Evolutionary conservation across 176 grass and related monocot genomes (phyloP).

Genomic region (Phyllostachys edulis): DNA sequence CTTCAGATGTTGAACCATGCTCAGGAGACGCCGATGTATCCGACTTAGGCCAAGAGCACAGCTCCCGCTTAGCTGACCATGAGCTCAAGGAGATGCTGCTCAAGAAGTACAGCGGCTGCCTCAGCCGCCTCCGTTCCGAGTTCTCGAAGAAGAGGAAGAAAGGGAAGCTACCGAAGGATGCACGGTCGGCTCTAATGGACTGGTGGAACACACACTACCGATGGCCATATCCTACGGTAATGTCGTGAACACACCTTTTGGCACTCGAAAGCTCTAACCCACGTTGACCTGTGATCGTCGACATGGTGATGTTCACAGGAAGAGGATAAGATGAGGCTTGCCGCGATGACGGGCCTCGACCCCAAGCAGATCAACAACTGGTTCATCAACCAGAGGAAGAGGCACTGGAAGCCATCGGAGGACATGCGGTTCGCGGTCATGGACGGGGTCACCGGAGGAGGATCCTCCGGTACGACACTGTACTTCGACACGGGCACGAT

Average conservation of each 20-base stretch:
- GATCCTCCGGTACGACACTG: slow-evolving; percentile 64
- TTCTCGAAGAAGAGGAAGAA: slow-evolving; percentile 99
- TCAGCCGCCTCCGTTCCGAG: slow-evolving; percentile 78
- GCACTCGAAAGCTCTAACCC: neutral
- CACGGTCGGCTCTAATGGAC: slow-evolving; percentile 61
- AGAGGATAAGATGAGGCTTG: slow-evolving; percentile 83
- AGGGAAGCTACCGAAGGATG: slow-evolving; percentile 92
- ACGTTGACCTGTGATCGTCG: neutral
- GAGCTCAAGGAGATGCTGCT: slow-evolving; percentile 98
- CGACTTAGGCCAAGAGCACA: slow-evolving; percentile 41
- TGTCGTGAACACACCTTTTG: neutral
- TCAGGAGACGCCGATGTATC: slow-evolving; percentile 57
- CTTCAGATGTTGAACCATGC: slow-evolving; percentile 75
- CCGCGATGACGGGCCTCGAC: slow-evolving; percentile 64
- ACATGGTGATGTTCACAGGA: slow-evolving; percentile 40
- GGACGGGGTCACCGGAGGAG: slow-evolving; percentile 61
- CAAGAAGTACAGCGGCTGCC: slow-evolving; percentile 94
- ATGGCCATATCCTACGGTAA: slow-evolving; percentile 94
- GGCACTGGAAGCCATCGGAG: slow-evolving; percentile 92
- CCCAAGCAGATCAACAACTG: slow-evolving; percentile 98
- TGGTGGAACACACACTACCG: slow-evolving; percentile 96
- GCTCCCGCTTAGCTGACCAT: slow-evolving; percentile 56
- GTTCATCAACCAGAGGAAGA: slow-evolving; percentile 98
- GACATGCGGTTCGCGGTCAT: slow-evolving; percentile 87
- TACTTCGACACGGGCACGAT: slow-evolving; percentile 77